Evolutionary conservation across 768 basidiomycete genomes (phyloP), one percentile per base, ranked within the genome.

Genomic region (Leccinum pellstonianum): DNA sequence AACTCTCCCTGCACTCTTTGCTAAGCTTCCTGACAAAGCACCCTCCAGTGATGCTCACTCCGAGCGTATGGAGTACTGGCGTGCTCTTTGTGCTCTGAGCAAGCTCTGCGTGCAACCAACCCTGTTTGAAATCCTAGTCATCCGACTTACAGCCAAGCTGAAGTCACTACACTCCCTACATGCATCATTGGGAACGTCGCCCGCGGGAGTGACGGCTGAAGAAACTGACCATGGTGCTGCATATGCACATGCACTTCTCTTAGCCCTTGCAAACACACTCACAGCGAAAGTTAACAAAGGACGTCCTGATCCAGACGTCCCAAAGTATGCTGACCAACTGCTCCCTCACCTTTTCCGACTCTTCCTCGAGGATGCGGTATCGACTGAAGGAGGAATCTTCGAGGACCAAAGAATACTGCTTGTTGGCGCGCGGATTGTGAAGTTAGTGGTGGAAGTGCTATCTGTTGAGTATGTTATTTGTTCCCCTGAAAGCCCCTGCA

Each of bases 61-160:
- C 3, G 83, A 85, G 41, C 84, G 91, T n/a, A 76, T 79, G 17
- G 81, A 80, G 55, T 88, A 83, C 65, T 88, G 90, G 80, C 82
- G 83, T 38, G 81, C 82, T 41, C 81, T 98, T 56, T 77, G 79
- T 11, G 82, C 86, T 14, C 80, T 98, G 49, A 82, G 84, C 55
- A 81, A 79, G 14, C 80, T 99, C 12, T 97, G 92, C 70, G 67
- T 83, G 9, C 85, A 87, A 43, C 80, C 87, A 0, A 78, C 83
- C 14, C 80, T 98, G n/a, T 98, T 96, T 72, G 92, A 93, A 68
- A 86, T 80, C 5, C 80, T 98, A 27, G 85, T 93, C 55, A 80
- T 93, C 51, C 85, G 91, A 17, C 77, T 97, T 23, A 83, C 80
- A 3, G 83, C 88, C 4, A 92, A 93, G 72, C 77, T 98, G 31